Conservation (phyloP, 495 filamentous ascomycete species). For the Viridothelium virens region DNA sequence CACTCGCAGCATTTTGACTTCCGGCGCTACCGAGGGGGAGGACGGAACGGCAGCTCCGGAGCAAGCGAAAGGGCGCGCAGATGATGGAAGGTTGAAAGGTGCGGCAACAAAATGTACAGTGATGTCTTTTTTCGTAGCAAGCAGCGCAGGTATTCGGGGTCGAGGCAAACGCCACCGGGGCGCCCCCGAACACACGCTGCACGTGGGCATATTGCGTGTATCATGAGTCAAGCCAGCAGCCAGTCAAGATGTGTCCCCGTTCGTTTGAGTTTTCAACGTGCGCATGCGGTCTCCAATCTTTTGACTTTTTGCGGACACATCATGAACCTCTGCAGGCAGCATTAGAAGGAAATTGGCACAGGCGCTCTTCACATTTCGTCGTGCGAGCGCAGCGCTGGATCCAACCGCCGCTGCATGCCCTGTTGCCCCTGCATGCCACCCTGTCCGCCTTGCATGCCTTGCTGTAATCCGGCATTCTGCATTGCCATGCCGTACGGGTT, state of each 20-base stretch:
- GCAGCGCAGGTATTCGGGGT: neutral
- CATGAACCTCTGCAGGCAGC: too few relatives aligned
- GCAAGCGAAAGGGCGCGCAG: neutral
- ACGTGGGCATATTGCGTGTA: too few relatives aligned
- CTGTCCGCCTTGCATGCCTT: slow-evolving; percentile 3
- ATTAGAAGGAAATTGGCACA: too few relatives aligned
- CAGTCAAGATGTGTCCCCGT: neutral
- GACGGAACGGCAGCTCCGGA: neutral
- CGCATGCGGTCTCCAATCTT: too few relatives aligned
- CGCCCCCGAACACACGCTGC: neutral
- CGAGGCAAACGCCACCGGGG: neutral
- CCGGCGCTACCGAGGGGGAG: too few relatives aligned
- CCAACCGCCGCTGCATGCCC: slow-evolving; percentile 22
- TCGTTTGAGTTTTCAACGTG: neutral
- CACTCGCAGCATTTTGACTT: too few relatives aligned
- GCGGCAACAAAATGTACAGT: neutral
- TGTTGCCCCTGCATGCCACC: slow-evolving; percentile 5
- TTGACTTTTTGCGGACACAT: too few relatives aligned
- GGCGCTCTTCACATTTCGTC: slow-evolving; percentile 1
- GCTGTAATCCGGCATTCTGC: slow-evolving; percentile 13
- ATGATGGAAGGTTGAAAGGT: neutral
- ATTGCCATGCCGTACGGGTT: slow-evolving; percentile 70
- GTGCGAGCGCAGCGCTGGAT: neutral
- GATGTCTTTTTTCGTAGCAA: neutral
- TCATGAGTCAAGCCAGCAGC: neutral